These are phyloP conservation scores for Pestalotiopsis sp. DNA, from an alignment of 2,329 filamentous ascomycete genomes.

Conservation along the genomic window DNA sequence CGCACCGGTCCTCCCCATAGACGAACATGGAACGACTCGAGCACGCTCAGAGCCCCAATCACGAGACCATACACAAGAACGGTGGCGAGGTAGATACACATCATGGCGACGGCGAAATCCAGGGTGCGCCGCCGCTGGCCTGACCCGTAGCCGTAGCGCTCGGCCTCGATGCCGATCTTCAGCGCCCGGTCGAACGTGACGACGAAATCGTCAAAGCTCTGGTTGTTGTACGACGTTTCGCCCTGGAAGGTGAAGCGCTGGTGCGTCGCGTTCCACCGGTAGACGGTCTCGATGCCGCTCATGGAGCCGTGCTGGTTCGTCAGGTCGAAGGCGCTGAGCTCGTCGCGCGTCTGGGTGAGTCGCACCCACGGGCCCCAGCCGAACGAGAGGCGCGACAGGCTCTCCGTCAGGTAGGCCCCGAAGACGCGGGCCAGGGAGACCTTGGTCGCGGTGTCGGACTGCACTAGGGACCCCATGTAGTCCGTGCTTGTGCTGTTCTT, in stretches of 20 bases:
- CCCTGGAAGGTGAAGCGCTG: background rate
- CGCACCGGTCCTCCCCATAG: background rate
- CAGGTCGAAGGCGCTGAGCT: background rate
- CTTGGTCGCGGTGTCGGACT: background rate
- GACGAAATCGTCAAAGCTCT: background rate
- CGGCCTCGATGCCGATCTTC: background rate
- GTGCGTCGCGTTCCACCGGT: background rate
- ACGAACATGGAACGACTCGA: background rate
- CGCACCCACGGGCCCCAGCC: background rate
- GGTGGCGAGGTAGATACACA: background rate
- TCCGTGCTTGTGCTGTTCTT: background rate
- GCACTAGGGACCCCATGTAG: background rate
- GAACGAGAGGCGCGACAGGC: background rate
- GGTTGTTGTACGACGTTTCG: background rate
- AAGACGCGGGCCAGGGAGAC: background rate
- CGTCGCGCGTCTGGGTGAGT: background rate
- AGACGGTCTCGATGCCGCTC: background rate
- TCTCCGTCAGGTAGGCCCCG: background rate
- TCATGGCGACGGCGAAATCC: background rate
- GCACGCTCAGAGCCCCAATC: background rate
- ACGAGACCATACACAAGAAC: background rate
- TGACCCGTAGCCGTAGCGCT: background rate
- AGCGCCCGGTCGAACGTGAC: background rate
- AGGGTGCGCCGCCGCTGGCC: background rate
- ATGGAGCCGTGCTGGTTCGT: background rate